A percentile compares a stretch with the other conserved stretches of the same genome.
These are phyloP conservation scores for Pyrenochaeta sp. DNA, from an alignment of 2,329 filamentous ascomycete genomes.

Conservation along the genomic window DNA sequence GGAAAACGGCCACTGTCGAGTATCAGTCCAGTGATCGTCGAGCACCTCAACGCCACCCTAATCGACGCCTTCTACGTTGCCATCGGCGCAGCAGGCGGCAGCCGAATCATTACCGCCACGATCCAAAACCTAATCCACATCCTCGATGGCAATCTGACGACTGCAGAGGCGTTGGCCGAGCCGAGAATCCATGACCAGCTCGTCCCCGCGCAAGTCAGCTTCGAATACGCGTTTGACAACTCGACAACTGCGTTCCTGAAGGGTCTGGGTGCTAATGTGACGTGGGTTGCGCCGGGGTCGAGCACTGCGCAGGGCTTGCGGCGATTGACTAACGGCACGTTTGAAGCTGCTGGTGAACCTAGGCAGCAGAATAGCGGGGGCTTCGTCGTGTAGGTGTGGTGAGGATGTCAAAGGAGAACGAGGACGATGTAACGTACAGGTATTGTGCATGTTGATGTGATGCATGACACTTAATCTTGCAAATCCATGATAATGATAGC, in stretches of 20 bases:
- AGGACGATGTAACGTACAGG: too few species aligned
- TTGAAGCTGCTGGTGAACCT: constrained; percentile 81
- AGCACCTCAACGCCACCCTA: constrained; percentile 64
- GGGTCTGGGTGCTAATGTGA: constrained; percentile 73
- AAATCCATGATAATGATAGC: too few species aligned
- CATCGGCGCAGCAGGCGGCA: constrained; percentile 81
- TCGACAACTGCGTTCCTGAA: constrained; percentile 69
- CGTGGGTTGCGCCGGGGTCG: constrained; percentile 68
- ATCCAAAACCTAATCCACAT: constrained; percentile 78
- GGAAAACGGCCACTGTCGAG: constrained; percentile 85
- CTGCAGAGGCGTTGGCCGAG: constrained; percentile 68
- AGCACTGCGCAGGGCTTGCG: constrained; percentile 78
- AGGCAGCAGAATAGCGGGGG: constrained; percentile 77
- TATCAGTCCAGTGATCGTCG: constrained; percentile 81
- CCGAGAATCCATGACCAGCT: constrained; percentile 85
- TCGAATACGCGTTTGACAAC: constrained; percentile 76
- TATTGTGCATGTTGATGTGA: neutral
- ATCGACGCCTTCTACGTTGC: constrained; percentile 66
- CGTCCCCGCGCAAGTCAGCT: constrained; percentile 71
- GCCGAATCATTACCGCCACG: constrained; percentile 81
- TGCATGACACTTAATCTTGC: neutral
- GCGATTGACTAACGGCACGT: constrained; percentile 68
- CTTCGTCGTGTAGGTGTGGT: constrained; percentile 57
- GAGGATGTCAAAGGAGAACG: neutral
- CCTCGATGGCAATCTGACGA: constrained; percentile 70